phyloP scores from a whole-genome alignment of 2,329 filamentous ascomycete species.

The Xylariaceae sp. region DNA sequence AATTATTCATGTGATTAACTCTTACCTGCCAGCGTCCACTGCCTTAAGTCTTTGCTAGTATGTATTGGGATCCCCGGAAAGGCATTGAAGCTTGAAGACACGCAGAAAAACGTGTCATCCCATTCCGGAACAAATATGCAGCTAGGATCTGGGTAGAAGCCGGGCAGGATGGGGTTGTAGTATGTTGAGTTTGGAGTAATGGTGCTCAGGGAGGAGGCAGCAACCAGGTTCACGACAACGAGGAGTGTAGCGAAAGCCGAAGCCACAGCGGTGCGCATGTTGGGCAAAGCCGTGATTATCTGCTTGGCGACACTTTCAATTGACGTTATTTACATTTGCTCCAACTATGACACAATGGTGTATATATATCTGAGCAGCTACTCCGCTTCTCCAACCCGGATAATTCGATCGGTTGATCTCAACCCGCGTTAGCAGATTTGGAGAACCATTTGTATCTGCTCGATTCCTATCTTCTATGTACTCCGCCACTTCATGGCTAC shows the following conservation, averaged over 20 bases:
- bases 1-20: not conserved
- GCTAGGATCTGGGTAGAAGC: slow-evolving; percentile 43
- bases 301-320: no score
- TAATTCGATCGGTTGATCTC: no score
- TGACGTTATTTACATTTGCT: no score
- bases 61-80: slow-evolving; percentile 44
- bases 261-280: no score
- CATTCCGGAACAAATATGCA: slow-evolving; percentile 37
- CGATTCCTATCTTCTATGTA: no score
- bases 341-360: no score
- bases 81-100: slow-evolving; percentile 40
- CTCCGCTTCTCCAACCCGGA: no score
- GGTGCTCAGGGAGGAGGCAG: not conserved
- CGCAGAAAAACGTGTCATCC: slow-evolving; percentile 41
- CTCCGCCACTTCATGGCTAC: not conserved
- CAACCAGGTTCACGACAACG: no score
- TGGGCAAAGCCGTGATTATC: no score
- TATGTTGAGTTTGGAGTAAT: slow-evolving; percentile 25
- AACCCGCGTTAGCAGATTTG: no score
- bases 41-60: slow-evolving; percentile 39
- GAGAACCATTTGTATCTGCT: no score
- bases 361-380: not conserved
- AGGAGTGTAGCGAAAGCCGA: no score
- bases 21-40: slow-evolving; percentile 34
- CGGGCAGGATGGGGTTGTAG: slow-evolving; percentile 42